Conservation (phyloP, 352 stramenopile species). For the Phytophthora uliginosa region DNA sequence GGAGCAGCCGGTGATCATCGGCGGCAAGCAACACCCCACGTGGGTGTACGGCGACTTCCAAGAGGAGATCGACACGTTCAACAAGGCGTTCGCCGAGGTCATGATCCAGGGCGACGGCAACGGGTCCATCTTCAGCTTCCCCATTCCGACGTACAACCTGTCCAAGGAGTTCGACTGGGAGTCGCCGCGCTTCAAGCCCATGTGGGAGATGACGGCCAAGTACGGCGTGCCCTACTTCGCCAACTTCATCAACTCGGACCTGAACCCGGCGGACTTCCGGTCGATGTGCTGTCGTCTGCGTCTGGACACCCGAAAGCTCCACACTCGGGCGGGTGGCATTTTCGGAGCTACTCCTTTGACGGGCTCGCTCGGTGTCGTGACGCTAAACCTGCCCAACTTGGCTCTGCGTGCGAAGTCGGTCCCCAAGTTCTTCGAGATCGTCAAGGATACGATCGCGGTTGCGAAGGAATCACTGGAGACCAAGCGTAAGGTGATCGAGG, state of each 20-base stretch:
- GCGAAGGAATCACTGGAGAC: constrained; percentile 42
- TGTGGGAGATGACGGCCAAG: constrained; percentile 46
- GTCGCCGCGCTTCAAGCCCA: constrained; percentile 34
- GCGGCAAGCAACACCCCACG: constrained; percentile 31
- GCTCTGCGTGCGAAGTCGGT: constrained; percentile 33
- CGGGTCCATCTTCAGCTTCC: constrained; percentile 46
- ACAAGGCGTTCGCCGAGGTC: constrained; percentile 42
- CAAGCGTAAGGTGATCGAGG: constrained; percentile 39
- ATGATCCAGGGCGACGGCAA: constrained; percentile 45
- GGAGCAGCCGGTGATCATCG: constrained; percentile 38
- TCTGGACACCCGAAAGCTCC: constrained; percentile 40
- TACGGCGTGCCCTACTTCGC: constrained; percentile 44
- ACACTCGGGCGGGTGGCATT: constrained; percentile 39
- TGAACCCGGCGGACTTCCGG: constrained; percentile 38
- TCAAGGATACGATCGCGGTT: constrained; percentile 36
- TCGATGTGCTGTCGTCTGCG: constrained; percentile 43
- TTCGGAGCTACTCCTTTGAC: constrained; percentile 39
- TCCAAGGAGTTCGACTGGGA: constrained; percentile 44
- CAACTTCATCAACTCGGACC: constrained; percentile 43
- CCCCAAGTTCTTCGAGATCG: constrained; percentile 35
- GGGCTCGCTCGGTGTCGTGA: constrained; percentile 43
- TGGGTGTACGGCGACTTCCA: constrained; percentile 45
- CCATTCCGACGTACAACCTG: constrained; percentile 44
- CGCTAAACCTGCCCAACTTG: constrained; percentile 40
- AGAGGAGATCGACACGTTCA: constrained; percentile 44